phyloP scores from a whole-genome alignment of 148 eudicot species.

The Talinum fruticosum region DNA sequence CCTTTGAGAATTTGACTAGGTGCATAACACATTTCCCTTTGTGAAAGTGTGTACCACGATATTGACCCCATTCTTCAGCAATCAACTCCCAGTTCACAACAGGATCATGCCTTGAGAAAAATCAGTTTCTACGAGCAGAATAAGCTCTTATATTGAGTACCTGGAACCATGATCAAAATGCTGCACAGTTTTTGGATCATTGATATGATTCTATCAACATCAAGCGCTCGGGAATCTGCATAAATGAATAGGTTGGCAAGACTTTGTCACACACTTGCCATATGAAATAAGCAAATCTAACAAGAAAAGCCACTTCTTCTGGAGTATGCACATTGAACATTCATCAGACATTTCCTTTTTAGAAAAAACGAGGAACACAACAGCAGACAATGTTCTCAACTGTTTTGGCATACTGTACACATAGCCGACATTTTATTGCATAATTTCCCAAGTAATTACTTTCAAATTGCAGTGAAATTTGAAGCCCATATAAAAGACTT shows the following conservation, averaged over 20 bases:
- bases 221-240: slow-evolving; percentile 37
- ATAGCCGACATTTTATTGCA: background rate
- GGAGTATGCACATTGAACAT: background rate
- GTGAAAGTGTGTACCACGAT: background rate
- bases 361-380: background rate
- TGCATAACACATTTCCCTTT: background rate
- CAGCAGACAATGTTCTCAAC: background rate
- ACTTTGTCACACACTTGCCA: background rate
- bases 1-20: background rate
- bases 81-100: background rate
- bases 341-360: background rate
- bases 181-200: slow-evolving; percentile 52
- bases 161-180: slow-evolving; percentile 62
- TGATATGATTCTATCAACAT: slow-evolving; percentile 38
- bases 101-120: background rate
- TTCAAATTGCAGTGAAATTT: background rate
- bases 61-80: background rate
- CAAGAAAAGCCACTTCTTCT: background rate
- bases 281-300: background rate
- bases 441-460: background rate
- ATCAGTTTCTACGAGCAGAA: background rate
- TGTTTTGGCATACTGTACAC: background rate
- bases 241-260: slow-evolving; percentile 13
- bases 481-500: background rate
- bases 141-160: slow-evolving; percentile 22